Evolutionary conservation across 176 grass and related monocot genomes (phyloP).

Genomic region (Poa pratensis): DNA sequence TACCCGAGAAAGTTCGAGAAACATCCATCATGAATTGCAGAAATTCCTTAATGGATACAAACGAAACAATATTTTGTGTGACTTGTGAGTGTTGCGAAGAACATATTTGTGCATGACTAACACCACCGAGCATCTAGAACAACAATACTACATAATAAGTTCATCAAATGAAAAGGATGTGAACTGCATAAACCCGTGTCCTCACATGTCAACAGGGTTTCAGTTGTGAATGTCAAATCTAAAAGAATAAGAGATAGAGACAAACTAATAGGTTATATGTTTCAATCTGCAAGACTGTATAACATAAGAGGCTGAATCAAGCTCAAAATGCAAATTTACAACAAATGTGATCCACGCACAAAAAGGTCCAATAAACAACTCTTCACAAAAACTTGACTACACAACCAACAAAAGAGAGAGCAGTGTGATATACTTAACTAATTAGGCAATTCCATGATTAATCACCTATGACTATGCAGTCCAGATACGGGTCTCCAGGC

Average conservation of each 20-base stretch:
- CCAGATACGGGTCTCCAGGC: no score
- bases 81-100: background rate
- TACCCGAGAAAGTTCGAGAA: background rate
- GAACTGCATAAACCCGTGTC: background rate
- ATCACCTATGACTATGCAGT: no score
- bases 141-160: background rate
- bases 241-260: no score
- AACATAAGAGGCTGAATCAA: constrained; percentile 6
- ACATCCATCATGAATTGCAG: background rate
- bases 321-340: constrained; percentile 1
- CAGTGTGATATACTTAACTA: no score
- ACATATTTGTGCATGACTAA: constrained; percentile 7
- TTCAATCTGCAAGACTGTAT: background rate
- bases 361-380: background rate
- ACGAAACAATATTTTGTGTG: background rate
- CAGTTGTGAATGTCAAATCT: no score
- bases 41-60: background rate
- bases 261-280: background rate
- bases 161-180: background rate
- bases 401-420: no score
- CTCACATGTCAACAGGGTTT: background rate
- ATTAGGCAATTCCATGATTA: background rate
- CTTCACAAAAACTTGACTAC: background rate
- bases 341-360: background rate
- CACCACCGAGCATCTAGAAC: background rate